phyloP scores from a whole-genome alignment of 2,329 filamentous ascomycete species.

The Aureobasidium leucospermi region DNA sequence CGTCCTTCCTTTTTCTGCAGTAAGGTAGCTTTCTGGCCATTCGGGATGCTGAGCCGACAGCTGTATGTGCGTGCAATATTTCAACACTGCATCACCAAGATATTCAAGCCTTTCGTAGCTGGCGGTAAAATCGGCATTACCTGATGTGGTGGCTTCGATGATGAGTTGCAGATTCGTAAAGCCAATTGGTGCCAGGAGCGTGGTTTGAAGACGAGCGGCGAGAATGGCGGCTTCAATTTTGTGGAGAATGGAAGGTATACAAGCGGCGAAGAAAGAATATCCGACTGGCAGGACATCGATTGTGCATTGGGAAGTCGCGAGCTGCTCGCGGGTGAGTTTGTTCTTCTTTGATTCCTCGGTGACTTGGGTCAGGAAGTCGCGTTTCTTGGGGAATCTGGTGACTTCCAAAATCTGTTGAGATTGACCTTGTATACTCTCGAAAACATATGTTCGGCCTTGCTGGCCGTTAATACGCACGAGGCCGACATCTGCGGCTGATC shows the following conservation, averaged over 20 bases:
- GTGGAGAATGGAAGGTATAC: slow-evolving; percentile 68
- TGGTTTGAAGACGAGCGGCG: slow-evolving; percentile 52
- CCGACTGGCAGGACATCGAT: slow-evolving; percentile 39
- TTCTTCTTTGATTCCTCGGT: slow-evolving; percentile 10
- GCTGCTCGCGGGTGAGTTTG: not conserved
- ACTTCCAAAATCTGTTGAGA: slow-evolving; percentile 2
- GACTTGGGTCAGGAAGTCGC: slow-evolving; percentile 51
- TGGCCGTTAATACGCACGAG: too few relatives aligned
- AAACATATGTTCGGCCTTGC: slow-evolving; percentile 18
- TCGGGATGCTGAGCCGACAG: slow-evolving; percentile 52
- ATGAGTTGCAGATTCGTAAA: slow-evolving; percentile 52
- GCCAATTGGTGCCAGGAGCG: slow-evolving; percentile 45
- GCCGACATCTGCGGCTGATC: slow-evolving; percentile 12
- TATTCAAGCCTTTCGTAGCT: slow-evolving; percentile 86
- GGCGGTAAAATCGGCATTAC: slow-evolving; percentile 49
- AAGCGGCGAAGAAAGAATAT: slow-evolving; percentile 45
- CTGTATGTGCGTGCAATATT: slow-evolving; percentile 62
- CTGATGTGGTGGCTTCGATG: slow-evolving; percentile 62
- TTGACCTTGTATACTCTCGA: slow-evolving; percentile 12
- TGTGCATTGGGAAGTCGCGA: slow-evolving; percentile 43
- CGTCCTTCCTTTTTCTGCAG: slow-evolving; percentile 57
- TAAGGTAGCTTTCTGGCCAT: slow-evolving; percentile 73
- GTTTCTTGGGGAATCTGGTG: slow-evolving; percentile 45
- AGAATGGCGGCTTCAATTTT: slow-evolving; percentile 59
- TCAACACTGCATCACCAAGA: slow-evolving; percentile 76